These are phyloP conservation scores for Eragrostis curvula DNA, from an alignment of 176 grass and related monocot species.

Conservation along the genomic window DNA sequence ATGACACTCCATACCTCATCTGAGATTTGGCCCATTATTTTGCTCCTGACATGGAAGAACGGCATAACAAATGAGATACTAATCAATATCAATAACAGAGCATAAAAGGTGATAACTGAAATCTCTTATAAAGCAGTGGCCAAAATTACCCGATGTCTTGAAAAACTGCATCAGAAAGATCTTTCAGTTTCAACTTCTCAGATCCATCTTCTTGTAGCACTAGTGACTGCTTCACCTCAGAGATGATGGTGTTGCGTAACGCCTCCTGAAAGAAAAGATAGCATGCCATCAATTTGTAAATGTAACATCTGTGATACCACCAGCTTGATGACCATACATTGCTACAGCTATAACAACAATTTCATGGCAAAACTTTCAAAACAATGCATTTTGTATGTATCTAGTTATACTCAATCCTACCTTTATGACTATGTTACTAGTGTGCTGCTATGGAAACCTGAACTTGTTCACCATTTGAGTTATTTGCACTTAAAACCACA, in stretches of 20 bases:
- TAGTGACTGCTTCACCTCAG: conserved; percentile 78
- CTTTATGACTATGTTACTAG: too few species aligned
- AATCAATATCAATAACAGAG: not conserved
- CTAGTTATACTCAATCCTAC: too few species aligned
- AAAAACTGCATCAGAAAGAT: conserved; percentile 93
- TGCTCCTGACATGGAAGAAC: conserved; percentile 50
- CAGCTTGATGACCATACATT: too few species aligned
- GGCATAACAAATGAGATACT: not conserved
- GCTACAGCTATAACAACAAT: too few species aligned
- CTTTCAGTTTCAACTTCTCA: conserved; percentile 81
- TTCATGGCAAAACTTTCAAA: too few species aligned
- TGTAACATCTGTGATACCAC: not conserved
- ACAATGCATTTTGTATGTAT: too few species aligned
- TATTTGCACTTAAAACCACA: too few species aligned
- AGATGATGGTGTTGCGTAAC: conserved; percentile 65
- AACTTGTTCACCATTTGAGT: too few species aligned
- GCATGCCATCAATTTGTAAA: conserved; percentile 39
- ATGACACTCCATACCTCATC: conserved; percentile 74
- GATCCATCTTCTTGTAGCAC: conserved; percentile 82
- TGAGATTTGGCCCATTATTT: conserved; percentile 86
- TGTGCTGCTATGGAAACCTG: too few species aligned
- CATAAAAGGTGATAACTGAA: not conserved
- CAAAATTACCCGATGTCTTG: conserved; percentile 75
- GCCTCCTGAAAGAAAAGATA: conserved; percentile 60
- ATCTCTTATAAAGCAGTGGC: conserved; percentile 14